A percentile compares a stretch with the other conserved stretches of the same genome.
phyloP scores from a whole-genome alignment of 768 basidiomycete species.

The Russula olivacea region DNA sequence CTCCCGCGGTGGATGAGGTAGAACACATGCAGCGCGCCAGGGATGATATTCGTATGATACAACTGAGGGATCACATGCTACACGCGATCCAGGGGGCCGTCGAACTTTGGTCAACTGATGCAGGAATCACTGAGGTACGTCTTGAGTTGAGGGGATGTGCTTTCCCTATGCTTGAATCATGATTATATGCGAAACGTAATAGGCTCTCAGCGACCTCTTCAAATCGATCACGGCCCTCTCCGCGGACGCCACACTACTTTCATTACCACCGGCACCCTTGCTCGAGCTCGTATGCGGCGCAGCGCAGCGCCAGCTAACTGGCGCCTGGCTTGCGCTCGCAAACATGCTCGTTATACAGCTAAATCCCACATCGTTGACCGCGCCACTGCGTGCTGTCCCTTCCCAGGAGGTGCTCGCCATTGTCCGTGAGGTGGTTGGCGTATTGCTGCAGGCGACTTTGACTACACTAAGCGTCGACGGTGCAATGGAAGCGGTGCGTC shows the following conservation, averaged over 20 bases:
- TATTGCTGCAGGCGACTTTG: constrained; percentile 55
- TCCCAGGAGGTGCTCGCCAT: constrained; percentile 49
- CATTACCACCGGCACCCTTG: constrained; percentile 74
- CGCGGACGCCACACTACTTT: constrained; percentile 68
- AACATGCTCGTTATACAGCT: constrained; percentile 77
- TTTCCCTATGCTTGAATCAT: not conserved
- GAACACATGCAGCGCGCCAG: constrained; percentile 55
- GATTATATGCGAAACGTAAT: not conserved
- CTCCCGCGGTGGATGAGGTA: constrained; percentile 47
- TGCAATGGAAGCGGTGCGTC: constrained; percentile 64
- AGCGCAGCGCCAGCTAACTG: constrained; percentile 63
- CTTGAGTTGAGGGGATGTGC: not conserved
- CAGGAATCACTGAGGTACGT: constrained; percentile 69
- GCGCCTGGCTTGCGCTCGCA: constrained; percentile 80
- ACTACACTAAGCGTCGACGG: constrained; percentile 47
- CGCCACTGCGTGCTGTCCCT: constrained; percentile 47
- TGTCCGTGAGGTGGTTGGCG: constrained; percentile 50
- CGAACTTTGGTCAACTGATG: constrained; percentile 75
- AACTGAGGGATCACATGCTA: constrained; percentile 63
- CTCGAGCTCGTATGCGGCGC: constrained; percentile 74
- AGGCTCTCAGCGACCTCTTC: constrained; percentile 80
- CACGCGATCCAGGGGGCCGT: constrained; percentile 53
- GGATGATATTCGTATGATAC: constrained; percentile 55
- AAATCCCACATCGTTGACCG: constrained; percentile 56
- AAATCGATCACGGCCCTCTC: constrained; percentile 83